Evolutionary conservation across 169 alveolate genomes (phyloP), one percentile per base, ranked within the genome.

Genomic region (Plasmodium ovale): DNA sequence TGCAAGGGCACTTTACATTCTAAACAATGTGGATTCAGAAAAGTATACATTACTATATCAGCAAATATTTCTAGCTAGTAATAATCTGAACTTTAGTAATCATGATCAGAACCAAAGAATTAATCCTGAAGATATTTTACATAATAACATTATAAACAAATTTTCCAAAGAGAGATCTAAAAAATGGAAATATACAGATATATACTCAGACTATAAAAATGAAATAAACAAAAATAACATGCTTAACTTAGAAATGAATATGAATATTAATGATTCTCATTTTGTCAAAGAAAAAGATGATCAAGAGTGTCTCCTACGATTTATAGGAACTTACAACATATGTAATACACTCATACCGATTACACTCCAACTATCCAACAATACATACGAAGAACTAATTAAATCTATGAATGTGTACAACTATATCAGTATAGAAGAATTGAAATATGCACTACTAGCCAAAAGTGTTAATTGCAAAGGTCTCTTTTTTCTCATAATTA

Each of bases 401-500:
- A 82, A 82, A 67, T 82, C 72, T 5, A 82, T 82, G 90, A 82
- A 82, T 54, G 90, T 82, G 7, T 82, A 82, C 21, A 82, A 82
- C 16, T 82, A 67, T 42, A 23, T 82, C 2, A 82, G 85, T 59
- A 72, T 91, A 9, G 92, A 91, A 68, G 95, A 94, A 5, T 56
- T 94, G 19, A 94, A 92, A 39, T 92, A 94, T 72, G 92, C 90
- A 47, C 87, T 94, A 23, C 67, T 94, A 7, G 93, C 96, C 1
- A 92, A 79, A 44, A 89, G 94, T 4, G 85, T 94, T 16, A 64
- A 72, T 19, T 94, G 96, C 56, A 89, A 92, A 64, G 96, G 96
- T 0, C 82, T 94, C 12, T 94, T 94, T 51, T 94, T 92, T 49
- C 74, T 94, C 1, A 79, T 94, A 0, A 73, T 92, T 31, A 89